Base-by-base conservation (phyloP, 495 filamentous ascomycete species). In the Aspergillus kassunensis region DNA sequence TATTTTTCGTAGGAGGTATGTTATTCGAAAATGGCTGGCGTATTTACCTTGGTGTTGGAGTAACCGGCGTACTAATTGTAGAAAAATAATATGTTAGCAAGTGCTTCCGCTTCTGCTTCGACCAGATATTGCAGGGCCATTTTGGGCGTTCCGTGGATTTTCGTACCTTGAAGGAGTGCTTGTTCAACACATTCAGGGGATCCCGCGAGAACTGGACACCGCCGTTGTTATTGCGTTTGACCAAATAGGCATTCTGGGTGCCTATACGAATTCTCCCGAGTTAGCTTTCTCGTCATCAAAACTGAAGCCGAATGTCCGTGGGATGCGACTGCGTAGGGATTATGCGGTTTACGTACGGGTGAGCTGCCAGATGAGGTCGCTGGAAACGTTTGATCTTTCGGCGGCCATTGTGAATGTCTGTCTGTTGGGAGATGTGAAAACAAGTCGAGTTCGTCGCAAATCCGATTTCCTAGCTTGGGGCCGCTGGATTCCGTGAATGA, bases 161-260 rank as follows among this genome's bases (percentile, higher is more conserved):
- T 52, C 61, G 33, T 78, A 93, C 90, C 87, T 95, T 98, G 79
- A 89, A 88, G 44, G 80, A 84, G 73, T 96, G 86, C 71, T 87
- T 77, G 84, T 97, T 97, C 63, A 75, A 76, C 63, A 97, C 69
- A 78, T 97, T 98, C 57, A 96, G 73, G 58, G 90, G 87, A 67
- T 98, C 95, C 43, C 86, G 87, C 55, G 93, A 97, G 81, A 98
- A 91, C 73, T 85, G 87, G 58, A 85, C 75, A 63, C 87, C 85
- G 60, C 87, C 89, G 56, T 75, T 78, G 52, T 70, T 65, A 69
- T 83, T 89, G 71, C 90, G 84, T 84, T 96, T 95, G 61, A 92
- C 88, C 70, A 97, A 83, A 80, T 78, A 93, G 67, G 88, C 67
- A 74, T 90, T 95, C 72, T 88, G 78, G 68, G 66, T 69, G 69